A percentile compares a stretch with the other conserved stretches of the same genome.
phyloP scores from a whole-genome alignment of 768 basidiomycete species.

The Termitomyces sp. region DNA sequence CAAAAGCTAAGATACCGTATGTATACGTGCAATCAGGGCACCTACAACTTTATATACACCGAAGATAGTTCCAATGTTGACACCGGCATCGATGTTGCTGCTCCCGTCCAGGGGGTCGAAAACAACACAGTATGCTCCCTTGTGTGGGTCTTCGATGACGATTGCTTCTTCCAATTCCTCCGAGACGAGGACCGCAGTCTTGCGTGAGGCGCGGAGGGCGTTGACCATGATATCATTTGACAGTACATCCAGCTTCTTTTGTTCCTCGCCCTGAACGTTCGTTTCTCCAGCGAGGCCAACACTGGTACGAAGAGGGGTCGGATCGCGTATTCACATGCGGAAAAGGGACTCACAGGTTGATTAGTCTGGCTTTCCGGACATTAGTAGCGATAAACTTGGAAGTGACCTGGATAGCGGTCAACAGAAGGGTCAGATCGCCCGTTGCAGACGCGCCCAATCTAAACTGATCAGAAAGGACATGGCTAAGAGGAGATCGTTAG shows the following conservation, averaged over 20 bases:
- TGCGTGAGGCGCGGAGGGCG: constrained; percentile 91
- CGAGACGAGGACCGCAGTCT: constrained; percentile 93
- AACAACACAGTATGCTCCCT: constrained; percentile 93
- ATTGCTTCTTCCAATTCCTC: constrained; percentile 94
- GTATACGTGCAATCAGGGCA: constrained; percentile 9
- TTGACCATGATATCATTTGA: constrained; percentile 99
- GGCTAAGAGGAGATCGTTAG: constrained; percentile 35
- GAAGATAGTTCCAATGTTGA: constrained; percentile 97
- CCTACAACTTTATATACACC: constrained; percentile 90
- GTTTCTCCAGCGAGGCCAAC: constrained; percentile 95
- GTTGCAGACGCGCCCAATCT: constrained; percentile 78
- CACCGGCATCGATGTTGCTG: constrained; percentile 98
- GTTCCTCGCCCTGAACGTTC: constrained; percentile 97
- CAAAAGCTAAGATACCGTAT: not conserved
- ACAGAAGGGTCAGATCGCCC: constrained; percentile 89
- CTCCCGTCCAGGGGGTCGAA: constrained; percentile 97
- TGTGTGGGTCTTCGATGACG: constrained; percentile 75
- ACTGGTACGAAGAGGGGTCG: constrained; percentile 32
- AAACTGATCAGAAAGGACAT: constrained; percentile 84
- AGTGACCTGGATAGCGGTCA: constrained; percentile 93
- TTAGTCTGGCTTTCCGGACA: constrained; percentile 92
- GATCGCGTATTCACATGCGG: not conserved
- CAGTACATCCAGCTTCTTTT: constrained; percentile 98
- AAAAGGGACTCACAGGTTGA: constrained; percentile 74
- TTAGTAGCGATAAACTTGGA: constrained; percentile 98